phyloP scores from a whole-genome alignment of 208 protist genomes.

The Strigomonas culicis region DNA sequence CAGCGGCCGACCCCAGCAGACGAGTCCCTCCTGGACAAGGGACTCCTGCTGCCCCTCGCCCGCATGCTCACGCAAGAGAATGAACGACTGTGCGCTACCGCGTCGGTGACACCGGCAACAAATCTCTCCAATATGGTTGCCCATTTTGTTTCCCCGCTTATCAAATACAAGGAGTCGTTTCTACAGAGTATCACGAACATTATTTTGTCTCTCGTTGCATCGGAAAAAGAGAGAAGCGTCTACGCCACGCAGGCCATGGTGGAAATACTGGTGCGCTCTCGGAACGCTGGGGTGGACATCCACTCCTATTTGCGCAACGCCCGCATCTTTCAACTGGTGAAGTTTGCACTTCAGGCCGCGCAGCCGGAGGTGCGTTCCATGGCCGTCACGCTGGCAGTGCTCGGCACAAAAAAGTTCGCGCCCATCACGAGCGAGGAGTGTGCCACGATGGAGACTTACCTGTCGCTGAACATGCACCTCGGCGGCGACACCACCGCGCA shows the following conservation, averaged over 20 bases:
- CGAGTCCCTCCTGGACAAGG: conserved; percentile 23
- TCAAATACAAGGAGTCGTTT: conserved; percentile 34
- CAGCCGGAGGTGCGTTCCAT: conserved; percentile 63
- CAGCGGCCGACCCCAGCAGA: background rate
- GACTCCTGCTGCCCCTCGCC: conserved; percentile 53
- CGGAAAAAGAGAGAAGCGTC: background rate
- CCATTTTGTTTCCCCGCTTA: conserved; percentile 73
- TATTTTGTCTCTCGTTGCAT: conserved; percentile 1
- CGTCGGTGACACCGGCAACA: conserved; percentile 26
- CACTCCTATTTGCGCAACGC: conserved; percentile 17
- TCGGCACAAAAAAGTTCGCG: conserved; percentile 51
- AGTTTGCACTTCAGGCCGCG: conserved; percentile 36
- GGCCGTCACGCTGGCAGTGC: conserved; percentile 62
- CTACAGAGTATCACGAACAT: conserved; percentile 24
- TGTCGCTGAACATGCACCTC: conserved; percentile 74
- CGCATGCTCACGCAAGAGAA: background rate
- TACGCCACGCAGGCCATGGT: conserved; percentile 61
- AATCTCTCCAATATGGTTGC: conserved; percentile 69
- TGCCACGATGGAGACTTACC: conserved; percentile 64
- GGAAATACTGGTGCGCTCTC: conserved; percentile 68
- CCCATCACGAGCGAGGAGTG: conserved; percentile 62
- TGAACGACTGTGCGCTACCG: conserved; percentile 26
- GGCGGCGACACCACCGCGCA: conserved; percentile 76
- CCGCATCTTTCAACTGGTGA: conserved; percentile 30
- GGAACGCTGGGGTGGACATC: conserved; percentile 55